Evolutionary conservation across 164 flowering plant species (phyloP).

Genomic region (Vitis vinifera): DNA sequence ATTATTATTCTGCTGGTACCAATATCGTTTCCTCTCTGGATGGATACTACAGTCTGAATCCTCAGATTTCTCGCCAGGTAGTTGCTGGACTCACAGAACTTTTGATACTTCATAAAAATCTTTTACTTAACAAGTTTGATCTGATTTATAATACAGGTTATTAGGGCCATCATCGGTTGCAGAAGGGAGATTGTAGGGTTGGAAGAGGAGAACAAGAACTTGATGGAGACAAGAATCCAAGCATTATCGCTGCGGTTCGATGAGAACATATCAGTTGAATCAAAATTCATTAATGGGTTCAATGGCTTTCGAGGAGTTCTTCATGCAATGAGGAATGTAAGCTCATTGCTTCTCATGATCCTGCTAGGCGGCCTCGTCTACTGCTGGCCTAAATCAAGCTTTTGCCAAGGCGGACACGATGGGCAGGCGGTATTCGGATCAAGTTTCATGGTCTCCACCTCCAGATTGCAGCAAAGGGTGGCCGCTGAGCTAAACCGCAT

Average conservation of each 20-base stretch:
- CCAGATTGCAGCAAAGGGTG: conserved; percentile 21
- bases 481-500: conserved; percentile 16
- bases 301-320: conserved; percentile 44
- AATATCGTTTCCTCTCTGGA: conserved; percentile 19
- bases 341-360: conserved; percentile 25
- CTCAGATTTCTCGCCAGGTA: conserved; percentile 20
- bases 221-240: conserved; percentile 32
- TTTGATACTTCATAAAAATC: not conserved
- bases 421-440: conserved; percentile 12
- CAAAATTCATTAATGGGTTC: conserved; percentile 29
- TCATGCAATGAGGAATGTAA: conserved; percentile 33
- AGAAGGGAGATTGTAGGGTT: conserved; percentile 25
- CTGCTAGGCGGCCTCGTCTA: conserved; percentile 19
- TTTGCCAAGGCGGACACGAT: conserved; percentile 6
- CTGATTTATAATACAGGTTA: conserved; percentile 16
- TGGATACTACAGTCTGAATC: conserved; percentile 8
- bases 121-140: not conserved
- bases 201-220: conserved; percentile 29
- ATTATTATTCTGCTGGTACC: conserved; percentile 3
- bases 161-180: conserved; percentile 29
- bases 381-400: conserved; percentile 18
- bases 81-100: not conserved
- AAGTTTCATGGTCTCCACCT: conserved; percentile 18
- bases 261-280: conserved; percentile 10
- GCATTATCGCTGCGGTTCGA: conserved; percentile 18